Conservation (phyloP, 352 stramenopile species). For the Ophiocytium majus region DNA sequence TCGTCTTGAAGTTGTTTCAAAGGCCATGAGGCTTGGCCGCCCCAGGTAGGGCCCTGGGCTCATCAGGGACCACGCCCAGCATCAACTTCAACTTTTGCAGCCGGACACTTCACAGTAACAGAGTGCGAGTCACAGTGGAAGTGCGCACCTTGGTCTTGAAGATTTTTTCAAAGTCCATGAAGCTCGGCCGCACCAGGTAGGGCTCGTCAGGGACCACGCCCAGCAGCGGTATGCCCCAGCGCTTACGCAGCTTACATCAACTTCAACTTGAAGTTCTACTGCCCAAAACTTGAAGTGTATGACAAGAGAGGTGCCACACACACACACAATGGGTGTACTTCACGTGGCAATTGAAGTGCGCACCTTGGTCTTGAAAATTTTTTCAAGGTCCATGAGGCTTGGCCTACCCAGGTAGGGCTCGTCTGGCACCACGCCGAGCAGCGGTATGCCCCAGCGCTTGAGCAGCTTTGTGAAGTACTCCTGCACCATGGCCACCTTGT, state of each 20-base stretch:
- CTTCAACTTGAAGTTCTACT: background rate
- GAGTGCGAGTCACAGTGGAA: background rate
- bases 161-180: constrained; percentile 52
- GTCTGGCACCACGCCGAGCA: constrained; percentile 45
- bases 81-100: constrained; percentile 1
- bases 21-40: constrained; percentile 39
- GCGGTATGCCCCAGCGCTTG: constrained; percentile 40
- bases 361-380: constrained; percentile 48
- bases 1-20: constrained; percentile 53
- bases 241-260: constrained; percentile 33
- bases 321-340: background rate
- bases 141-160: constrained; percentile 41
- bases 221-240: constrained; percentile 45
- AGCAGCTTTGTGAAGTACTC: constrained; percentile 54
- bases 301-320: too few species aligned
- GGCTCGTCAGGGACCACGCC: constrained; percentile 45
- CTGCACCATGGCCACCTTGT: constrained; percentile 45
- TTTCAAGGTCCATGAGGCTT: constrained; percentile 46
- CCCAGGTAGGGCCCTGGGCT: constrained; percentile 47
- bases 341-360: background rate
- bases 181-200: constrained; percentile 34
- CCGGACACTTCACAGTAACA: background rate
- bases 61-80: constrained; percentile 42
- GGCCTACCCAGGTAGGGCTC: constrained; percentile 44
- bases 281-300: background rate